These are phyloP conservation scores for Coemansia sp. DNA, from an alignment of 192 early-diverging fungal species.

Conservation along the genomic window DNA sequence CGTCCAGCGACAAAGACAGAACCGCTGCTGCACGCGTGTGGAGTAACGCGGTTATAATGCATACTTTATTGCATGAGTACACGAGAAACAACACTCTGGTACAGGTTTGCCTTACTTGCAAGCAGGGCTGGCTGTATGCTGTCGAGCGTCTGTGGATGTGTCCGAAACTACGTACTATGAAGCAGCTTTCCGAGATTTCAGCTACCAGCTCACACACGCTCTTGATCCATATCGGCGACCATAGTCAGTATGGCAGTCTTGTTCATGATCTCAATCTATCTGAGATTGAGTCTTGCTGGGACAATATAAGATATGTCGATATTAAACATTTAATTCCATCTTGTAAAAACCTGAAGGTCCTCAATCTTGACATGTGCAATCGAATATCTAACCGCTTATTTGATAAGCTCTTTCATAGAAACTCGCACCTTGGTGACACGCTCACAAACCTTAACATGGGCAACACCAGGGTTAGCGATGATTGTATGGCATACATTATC, in stretches of 20 bases:
- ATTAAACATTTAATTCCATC: constrained; percentile 8
- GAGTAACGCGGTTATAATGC: constrained; percentile 5
- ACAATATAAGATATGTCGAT: constrained; percentile 8
- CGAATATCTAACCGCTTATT: no score
- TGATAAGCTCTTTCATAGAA: no score
- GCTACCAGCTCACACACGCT: background rate
- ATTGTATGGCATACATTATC: background rate
- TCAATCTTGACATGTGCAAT: constrained; percentile 31
- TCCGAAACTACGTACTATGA: constrained; percentile 5
- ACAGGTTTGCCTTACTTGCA: background rate
- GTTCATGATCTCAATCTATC: constrained; percentile 14
- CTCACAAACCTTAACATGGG: background rate
- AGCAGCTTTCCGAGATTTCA: constrained; percentile 8
- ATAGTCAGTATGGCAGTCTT: constrained; percentile 14
- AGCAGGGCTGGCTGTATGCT: constrained; percentile 18
- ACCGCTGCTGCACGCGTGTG: background rate
- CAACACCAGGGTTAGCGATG: background rate
- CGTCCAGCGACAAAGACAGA: no score
- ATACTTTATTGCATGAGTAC: background rate
- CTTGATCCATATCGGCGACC: constrained; percentile 3
- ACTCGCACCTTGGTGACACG: background rate
- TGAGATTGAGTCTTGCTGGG: constrained; percentile 16
- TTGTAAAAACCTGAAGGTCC: background rate
- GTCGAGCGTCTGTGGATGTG: background rate
- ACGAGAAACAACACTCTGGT: background rate